A percentile compares a stretch with the other conserved stretches of the same genome.
These are phyloP conservation scores for Parmelia sp. DNA, from an alignment of 495 filamentous ascomycete genomes.

Conservation along the genomic window DNA sequence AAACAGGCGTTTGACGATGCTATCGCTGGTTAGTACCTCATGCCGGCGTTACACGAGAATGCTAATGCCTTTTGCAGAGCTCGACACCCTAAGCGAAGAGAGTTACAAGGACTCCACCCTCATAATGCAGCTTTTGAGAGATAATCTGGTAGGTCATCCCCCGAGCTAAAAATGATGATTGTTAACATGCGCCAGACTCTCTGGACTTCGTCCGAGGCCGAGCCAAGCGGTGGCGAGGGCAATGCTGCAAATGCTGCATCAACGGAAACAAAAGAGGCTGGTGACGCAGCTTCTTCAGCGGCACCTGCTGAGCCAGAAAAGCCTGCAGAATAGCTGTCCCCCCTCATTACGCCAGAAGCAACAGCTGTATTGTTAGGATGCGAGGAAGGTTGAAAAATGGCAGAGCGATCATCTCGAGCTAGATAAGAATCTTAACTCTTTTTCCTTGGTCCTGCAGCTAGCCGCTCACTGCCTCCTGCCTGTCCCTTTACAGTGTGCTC, in stretches of 20 bases:
- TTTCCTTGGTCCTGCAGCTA: conserved; percentile 7
- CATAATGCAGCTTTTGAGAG: conserved; percentile 98
- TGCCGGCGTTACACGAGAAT: not conserved
- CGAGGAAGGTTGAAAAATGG: conserved; percentile 4
- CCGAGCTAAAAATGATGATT: conserved; percentile 22
- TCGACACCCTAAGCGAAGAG: conserved; percentile 97
- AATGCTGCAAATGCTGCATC: conserved; percentile 55
- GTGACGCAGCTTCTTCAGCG: conserved; percentile 47
- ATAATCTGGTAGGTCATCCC: conserved; percentile 77
- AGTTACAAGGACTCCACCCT: conserved; percentile 99
- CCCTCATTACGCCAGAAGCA: conserved; percentile 9
- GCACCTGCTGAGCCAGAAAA: conserved; percentile 51
- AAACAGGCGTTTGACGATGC: conserved; percentile 99
- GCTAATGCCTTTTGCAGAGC: conserved; percentile 55
- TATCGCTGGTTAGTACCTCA: conserved; percentile 70
- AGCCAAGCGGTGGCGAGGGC: conserved; percentile 53
- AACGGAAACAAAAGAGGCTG: conserved; percentile 49
- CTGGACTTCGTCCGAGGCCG: conserved; percentile 98
- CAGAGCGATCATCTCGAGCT: conserved; percentile 3
- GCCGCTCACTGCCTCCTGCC: conserved; percentile 9
- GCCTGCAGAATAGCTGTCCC: conserved; percentile 44
- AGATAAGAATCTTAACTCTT: conserved; percentile 4
- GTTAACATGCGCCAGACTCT: conserved; percentile 63
- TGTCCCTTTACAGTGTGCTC: conserved; percentile 14
- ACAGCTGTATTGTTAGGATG: conserved; percentile 4